Evolutionary conservation across 2,329 filamentous ascomycete genomes (phyloP).

Genomic region (Xenosphaeropsis pyriputrescens): DNA sequence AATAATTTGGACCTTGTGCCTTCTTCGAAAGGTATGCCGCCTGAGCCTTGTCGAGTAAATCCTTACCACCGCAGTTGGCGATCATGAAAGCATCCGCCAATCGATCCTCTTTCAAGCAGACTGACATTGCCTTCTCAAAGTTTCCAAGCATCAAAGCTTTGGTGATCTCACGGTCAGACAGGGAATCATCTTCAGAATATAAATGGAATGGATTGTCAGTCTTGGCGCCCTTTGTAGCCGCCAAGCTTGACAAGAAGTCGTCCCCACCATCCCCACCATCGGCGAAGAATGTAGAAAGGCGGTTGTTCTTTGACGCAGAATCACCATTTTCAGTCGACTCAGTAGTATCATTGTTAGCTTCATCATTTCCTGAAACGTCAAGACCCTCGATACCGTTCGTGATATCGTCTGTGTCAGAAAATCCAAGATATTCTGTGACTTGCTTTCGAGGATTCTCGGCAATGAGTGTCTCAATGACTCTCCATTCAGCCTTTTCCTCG

Average conservation of each 20-base stretch:
- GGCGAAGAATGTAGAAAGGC: conserved; percentile 66
- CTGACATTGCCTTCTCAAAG: conserved; percentile 78
- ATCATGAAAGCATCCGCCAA: conserved; percentile 97
- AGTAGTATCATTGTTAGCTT: conserved; percentile 28
- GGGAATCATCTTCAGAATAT: conserved; percentile 68
- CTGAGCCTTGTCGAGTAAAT: conserved; percentile 88
- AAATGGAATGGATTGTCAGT: conserved; percentile 91
- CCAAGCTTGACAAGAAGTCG: conserved; percentile 72
- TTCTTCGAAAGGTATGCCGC: conserved; percentile 78
- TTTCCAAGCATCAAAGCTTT: conserved; percentile 78
- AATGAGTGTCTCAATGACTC: conserved; percentile 78
- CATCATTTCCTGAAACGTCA: conserved; percentile 23
- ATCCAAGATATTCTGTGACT: conserved; percentile 83
- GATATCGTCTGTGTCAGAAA: conserved; percentile 43
- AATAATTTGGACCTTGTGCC: conserved; percentile 73
- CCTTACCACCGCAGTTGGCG: conserved; percentile 88
- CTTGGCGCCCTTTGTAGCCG: conserved; percentile 80
- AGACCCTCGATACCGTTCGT: conserved; percentile 29
- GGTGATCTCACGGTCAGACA: conserved; percentile 76
- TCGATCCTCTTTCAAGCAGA: conserved; percentile 77
- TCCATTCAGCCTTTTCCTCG: conserved; percentile 93
- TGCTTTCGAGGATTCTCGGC: conserved; percentile 74
- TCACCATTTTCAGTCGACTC: conserved; percentile 30
- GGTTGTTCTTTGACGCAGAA: conserved; percentile 34
- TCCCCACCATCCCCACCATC: conserved; percentile 57